Conservation (phyloP, 179 eudicot genomes). For the Vitellaria paradoxa region DNA sequence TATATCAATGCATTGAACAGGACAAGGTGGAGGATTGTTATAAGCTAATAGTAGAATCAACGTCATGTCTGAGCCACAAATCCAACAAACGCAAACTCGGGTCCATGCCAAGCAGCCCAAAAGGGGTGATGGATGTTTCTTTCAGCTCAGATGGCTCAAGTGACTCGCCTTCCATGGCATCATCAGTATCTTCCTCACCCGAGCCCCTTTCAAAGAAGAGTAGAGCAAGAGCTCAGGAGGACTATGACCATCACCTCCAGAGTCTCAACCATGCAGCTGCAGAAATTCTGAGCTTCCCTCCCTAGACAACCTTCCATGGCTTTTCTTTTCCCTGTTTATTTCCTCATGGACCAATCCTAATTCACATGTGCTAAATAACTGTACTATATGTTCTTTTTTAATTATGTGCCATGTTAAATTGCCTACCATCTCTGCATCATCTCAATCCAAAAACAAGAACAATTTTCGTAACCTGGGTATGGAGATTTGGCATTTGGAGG, state of each 20-base stretch:
- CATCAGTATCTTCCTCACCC: slow-evolving; percentile 33
- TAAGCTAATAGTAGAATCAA: slow-evolving; percentile 41
- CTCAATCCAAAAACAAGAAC: background rate
- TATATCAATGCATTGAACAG: slow-evolving; percentile 27
- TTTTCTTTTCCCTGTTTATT: background rate
- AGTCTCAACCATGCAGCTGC: slow-evolving; percentile 18
- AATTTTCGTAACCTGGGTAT: background rate
- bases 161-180: slow-evolving; percentile 28
- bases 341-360: slow-evolving; percentile 1
- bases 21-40: slow-evolving; percentile 63
- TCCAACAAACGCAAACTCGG: slow-evolving; percentile 44
- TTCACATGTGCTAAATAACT: slow-evolving; percentile 4
- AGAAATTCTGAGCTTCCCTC: slow-evolving; percentile 36
- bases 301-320: background rate
- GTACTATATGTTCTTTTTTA: slow-evolving; percentile 9
- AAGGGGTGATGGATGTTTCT: slow-evolving; percentile 57
- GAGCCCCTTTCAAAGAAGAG: slow-evolving; percentile 25
- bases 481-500: background rate
- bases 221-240: slow-evolving; percentile 21
- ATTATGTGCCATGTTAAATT: slow-evolving; percentile 21
- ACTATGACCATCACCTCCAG: slow-evolving; percentile 26
- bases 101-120: slow-evolving; percentile 63
- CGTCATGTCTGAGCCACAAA: slow-evolving; percentile 15
- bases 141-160: slow-evolving; percentile 40
- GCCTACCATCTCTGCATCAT: slow-evolving; percentile 29